Evolutionary conservation across 352 stramenopile species (phyloP), one percentile per base, ranked within the genome.

Genomic region (Pythium brachiatum): DNA sequence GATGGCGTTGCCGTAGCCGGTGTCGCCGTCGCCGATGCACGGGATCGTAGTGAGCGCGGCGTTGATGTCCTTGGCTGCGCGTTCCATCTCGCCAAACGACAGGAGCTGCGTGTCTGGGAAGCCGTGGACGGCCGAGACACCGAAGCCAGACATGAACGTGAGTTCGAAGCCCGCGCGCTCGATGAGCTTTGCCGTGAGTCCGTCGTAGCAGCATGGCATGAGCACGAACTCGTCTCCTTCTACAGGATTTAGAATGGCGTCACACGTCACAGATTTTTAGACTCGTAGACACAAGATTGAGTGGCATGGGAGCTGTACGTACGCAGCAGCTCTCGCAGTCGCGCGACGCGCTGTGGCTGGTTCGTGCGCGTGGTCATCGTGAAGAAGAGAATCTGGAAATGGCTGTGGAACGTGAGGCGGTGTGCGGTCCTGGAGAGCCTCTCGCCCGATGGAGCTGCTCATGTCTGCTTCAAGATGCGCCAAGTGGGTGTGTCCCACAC

Each of bases 191-290:
- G 92, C 92, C 1, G 78, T 95, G 38, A 97, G 69, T 3, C 91
- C 94, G 72, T 98, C 92, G 64, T 91, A 98, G 72, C 88, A 97
- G 59, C 86, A 97, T 8, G 94, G 91, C 66, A 97, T 92, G 41
- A 88, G 15, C 54, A 89, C 57, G 80, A 97, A 67, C 64, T 70
- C 50, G 54, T 97, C 72, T 44, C 62, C 31, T 8, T 65, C 73
- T 81, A n/a, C 11, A 44, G 32, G n/a, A 7, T 21, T n/a, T n/a
- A n/a, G n/a, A n/a, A n/a, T n/a, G n/a, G n/a, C n/a, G n/a, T n/a
- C 34, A 41, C 38, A 44, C 38, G 38, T 23, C 38, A 44, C 38
- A 44, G 38, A 23, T 23, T 44, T 25, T 43, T 50, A 52, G 21
- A 39, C 48, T 15, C 11, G 15, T 32, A 36, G 31, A 29, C 25